Percentiles rank a stretch among this genome's conserved stretches.
Conservation (phyloP, 768 basidiomycete species). For the Boletus vinaceobasis region DNA sequence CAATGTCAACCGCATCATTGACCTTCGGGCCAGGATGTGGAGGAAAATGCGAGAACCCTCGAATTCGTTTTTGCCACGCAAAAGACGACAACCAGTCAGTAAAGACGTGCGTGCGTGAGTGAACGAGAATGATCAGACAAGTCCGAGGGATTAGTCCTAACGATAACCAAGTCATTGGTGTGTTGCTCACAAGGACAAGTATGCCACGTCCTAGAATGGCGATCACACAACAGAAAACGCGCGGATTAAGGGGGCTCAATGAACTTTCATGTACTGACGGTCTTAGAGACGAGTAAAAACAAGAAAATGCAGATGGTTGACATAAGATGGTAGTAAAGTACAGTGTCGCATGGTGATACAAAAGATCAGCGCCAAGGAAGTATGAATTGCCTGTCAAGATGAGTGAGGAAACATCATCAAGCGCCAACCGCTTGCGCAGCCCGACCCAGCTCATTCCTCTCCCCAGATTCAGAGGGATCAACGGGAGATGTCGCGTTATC, state of each 20-base stretch:
- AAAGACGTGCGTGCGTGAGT: background rate
- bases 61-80: too few species aligned
- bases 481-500: background rate
- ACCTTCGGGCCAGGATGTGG: too few species aligned
- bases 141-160: background rate
- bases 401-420: slow-evolving; percentile 4
- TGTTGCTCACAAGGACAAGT: background rate
- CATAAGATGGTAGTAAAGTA: background rate
- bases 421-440: slow-evolving; percentile 19
- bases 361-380: slow-evolving; percentile 1
- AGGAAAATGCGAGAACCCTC: too few species aligned
- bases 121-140: background rate
- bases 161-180: background rate
- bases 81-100: too few species aligned
- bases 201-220: slow-evolving; percentile 3
- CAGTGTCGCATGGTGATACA: background rate
- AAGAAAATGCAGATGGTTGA: background rate
- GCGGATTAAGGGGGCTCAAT: slow-evolving; percentile 1
- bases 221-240: slow-evolving; percentile 7
- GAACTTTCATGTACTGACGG: slow-evolving; percentile 6
- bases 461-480: slow-evolving; percentile 7
- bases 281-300: background rate
- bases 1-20: background rate
- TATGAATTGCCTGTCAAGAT: background rate
- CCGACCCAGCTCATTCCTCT: slow-evolving; percentile 19